phyloP scores from a whole-genome alignment of 1,284 basidiomycete genomes.

The Tylopilus orsonianus region DNA sequence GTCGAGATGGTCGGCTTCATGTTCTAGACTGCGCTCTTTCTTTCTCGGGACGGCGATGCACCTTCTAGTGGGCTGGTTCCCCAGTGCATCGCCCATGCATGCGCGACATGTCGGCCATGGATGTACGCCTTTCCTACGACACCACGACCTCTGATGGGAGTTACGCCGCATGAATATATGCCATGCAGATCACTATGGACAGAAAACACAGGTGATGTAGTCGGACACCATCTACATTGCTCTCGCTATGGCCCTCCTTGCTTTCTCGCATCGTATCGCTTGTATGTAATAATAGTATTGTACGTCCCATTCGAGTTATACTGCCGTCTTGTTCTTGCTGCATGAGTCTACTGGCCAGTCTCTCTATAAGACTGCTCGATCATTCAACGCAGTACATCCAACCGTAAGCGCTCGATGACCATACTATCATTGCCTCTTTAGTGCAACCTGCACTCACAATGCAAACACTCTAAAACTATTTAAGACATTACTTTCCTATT shows the following conservation, averaged over 20 bases:
- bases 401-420: too few relatives aligned
- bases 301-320: background rate
- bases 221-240: background rate
- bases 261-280: background rate
- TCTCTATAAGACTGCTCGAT: too few relatives aligned
- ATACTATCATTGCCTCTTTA: too few relatives aligned
- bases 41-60: background rate
- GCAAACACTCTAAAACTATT: too few relatives aligned
- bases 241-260: background rate
- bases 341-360: too few relatives aligned
- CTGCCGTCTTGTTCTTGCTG: too few relatives aligned
- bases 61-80: background rate
- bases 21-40: background rate
- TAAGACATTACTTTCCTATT: too few relatives aligned
- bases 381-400: too few relatives aligned
- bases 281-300: background rate
- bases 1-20: conserved; percentile 33
- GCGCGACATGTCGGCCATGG: background rate
- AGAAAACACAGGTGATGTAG: background rate
- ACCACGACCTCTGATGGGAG: background rate
- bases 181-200: background rate
- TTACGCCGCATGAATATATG: background rate
- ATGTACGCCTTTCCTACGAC: background rate
- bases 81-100: background rate
- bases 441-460: too few relatives aligned